Evolutionary conservation across 108 stramenopile genomes (phyloP), one percentile per base, ranked within the genome.

Genomic region (Discostella pseudostelligera): DNA sequence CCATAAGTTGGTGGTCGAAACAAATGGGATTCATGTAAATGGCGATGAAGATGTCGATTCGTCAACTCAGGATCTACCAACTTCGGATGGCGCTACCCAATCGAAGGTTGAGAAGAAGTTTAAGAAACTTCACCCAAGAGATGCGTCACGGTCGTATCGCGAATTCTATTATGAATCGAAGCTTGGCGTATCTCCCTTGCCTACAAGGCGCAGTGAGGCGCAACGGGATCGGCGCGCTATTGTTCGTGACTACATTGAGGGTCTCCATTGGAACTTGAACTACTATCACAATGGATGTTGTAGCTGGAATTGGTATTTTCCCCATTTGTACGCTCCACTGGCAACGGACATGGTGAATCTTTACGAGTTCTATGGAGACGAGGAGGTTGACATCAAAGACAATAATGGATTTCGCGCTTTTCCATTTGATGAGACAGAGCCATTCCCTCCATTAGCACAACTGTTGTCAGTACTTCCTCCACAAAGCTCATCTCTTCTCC

Each of bases 251-350:
- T 97, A 89, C 61, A 56, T 97, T 25, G 96, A 97, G 69, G 97
- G 96, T 7, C 70, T 98, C 11, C 94, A 96, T 70, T 99, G 98
- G 98, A 82, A 82, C 42, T 64, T 97, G 69, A 83, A 86, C 45
- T 99, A 99, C 76, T 99, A 99, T 72, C 97, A 99, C 80, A 78
- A 93, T 55, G 98, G 98, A 50, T 96, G 96, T 78, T 67, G 47
- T 4, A 87, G 87, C 46, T 99, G 98, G 98, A 87, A 88, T 62
- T 99, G 97, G 97, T 99, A 88, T 74, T 99, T 95, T 66, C 97
- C 97, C 5, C 87, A 98, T 69, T 69, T 97, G 55, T 98, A 99
- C 69, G 87, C 81, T 39, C 97, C 98, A 0, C 79, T 98, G 7
- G 82, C 90, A n/a, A 95, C 96, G 0, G 97, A 98, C 76, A 80